A percentile compares a stretch with the other conserved stretches of the same genome.
These are phyloP conservation scores for Debaryomyces sp. DNA, from an alignment of 1,139 yeast genomes.

Conservation along the genomic window DNA sequence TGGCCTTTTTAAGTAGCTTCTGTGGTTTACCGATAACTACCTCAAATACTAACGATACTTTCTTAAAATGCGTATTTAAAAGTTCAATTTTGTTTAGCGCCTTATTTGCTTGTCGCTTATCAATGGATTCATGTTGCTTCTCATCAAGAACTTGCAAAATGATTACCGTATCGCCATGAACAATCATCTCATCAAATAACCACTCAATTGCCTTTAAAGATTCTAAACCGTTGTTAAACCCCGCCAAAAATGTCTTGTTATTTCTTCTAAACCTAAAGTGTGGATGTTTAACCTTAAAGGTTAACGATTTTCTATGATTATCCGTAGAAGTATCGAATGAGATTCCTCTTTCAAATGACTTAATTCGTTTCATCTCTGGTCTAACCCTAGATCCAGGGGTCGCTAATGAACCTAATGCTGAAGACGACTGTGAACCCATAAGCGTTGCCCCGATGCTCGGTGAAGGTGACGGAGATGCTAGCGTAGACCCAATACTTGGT, in stretches of 20 bases:
- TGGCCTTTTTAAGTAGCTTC: constrained; percentile 54
- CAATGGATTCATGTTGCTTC: constrained; percentile 29
- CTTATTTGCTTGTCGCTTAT: constrained; percentile 34
- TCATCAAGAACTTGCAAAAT: constrained; percentile 62
- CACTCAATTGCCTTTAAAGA: constrained; percentile 64
- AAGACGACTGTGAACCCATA: constrained; percentile 10
- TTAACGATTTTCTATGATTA: constrained; percentile 47
- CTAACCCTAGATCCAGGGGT: constrained; percentile 6
- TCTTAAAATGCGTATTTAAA: constrained; percentile 50
- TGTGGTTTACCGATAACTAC: constrained; percentile 65
- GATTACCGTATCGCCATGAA: constrained; percentile 66
- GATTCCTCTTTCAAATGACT: constrained; percentile 39
- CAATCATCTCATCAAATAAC: constrained; percentile 65
- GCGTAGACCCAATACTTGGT: constrained; percentile 7
- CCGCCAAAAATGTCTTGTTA: constrained; percentile 64
- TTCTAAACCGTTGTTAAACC: constrained; percentile 59
- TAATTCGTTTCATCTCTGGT: constrained; percentile 12
- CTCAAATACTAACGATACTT: constrained; percentile 59
- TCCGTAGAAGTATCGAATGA: constrained; percentile 54
- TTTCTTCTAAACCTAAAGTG: constrained; percentile 56
- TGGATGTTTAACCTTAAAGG: constrained; percentile 58
- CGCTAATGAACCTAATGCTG: constrained; percentile 2
- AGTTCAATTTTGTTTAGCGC: constrained; percentile 45
- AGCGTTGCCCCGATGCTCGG: constrained; percentile 2
- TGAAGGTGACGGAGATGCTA: constrained; percentile 1